These are phyloP conservation scores for Flaveria sonorensis DNA, from an alignment of 129 eudicot genomes.

Conservation along the genomic window DNA sequence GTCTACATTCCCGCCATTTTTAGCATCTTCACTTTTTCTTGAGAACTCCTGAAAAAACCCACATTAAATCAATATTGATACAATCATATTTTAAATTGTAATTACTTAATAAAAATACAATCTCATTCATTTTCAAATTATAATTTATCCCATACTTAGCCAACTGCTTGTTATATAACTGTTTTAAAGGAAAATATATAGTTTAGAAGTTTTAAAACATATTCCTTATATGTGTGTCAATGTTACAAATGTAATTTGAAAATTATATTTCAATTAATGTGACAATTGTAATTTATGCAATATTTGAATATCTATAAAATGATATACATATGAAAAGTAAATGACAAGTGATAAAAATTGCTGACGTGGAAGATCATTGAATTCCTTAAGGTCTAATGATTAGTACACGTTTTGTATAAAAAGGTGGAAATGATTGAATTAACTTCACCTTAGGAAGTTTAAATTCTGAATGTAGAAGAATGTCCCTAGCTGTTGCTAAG, in stretches of 20 bases:
- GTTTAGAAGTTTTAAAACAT: background rate
- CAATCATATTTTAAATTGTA: conserved; percentile 12
- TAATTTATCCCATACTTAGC: background rate
- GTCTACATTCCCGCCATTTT: conserved; percentile 48
- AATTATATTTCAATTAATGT: background rate
- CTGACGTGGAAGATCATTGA: background rate
- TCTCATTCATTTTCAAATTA: background rate
- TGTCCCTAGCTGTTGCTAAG: conserved; percentile 75
- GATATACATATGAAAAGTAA: background rate
- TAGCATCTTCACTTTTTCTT: conserved; percentile 32
- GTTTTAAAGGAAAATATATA: background rate
- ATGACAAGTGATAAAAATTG: background rate
- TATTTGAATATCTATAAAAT: background rate
- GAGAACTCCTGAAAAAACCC: conserved; percentile 51
- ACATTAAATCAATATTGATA: conserved; percentile 18
- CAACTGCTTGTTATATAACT: background rate
- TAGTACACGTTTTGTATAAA: background rate
- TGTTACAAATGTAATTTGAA: background rate
- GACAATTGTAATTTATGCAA: background rate
- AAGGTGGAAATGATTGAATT: background rate
- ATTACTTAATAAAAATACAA: background rate
- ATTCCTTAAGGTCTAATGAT: background rate
- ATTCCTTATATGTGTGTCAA: background rate
- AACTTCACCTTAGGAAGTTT: conserved; percentile 64
- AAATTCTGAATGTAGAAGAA: conserved; percentile 71